Base-by-base conservation (phyloP, 805 yeast genomes). In the Wickerhamomyces bisporus region DNA sequence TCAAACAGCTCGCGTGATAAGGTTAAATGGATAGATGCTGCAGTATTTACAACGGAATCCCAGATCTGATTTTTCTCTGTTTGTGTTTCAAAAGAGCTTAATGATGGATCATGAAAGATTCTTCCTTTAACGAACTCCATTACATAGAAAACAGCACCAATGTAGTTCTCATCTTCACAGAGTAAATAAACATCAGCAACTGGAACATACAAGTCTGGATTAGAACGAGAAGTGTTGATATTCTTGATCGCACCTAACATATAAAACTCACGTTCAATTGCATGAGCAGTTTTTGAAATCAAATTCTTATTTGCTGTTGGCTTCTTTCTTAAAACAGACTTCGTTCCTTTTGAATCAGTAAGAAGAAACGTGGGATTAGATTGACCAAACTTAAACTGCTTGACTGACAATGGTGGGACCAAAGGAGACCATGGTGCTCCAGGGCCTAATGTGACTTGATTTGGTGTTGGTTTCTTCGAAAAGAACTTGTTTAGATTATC, bases 381-480 rank as follows among this genome's bases (percentile, higher is more conserved):
- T 53, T 78, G 85, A 13, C 85, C 85, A 52, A 71, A 75, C 20
- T 66, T 66, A 58, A 78, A 78, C 55, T 78, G 85, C 42, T 67
- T 60, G 30, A 75, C 52, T 44, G 45, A 12, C 58, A 57, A 2
- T 1, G 72, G 75, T 6, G 50, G 40, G 3, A 13, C 15, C 8
- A 46, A 40, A 0, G 52, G 55, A 18, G 44, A 45, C 60, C 61
- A 55, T 15, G 17, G 7, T 4, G 32, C 24, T 1, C 30, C 26
- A 7, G 45, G 50, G 6, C 47, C 60, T 36, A 44, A 4, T 4
- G 35, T 43, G 15, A 41, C 47, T 23, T 36, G 38, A 3, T 16
- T 18, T 26, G 53, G 54, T 2, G 23, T 20, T 1, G 13, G 6
- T 3, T 32, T 8, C 12, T 20, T 26, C 2, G 42, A 29, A 34